These are phyloP conservation scores for Parascedosporium putredinis DNA, from an alignment of 2,329 filamentous ascomycete genomes.

Conservation along the genomic window DNA sequence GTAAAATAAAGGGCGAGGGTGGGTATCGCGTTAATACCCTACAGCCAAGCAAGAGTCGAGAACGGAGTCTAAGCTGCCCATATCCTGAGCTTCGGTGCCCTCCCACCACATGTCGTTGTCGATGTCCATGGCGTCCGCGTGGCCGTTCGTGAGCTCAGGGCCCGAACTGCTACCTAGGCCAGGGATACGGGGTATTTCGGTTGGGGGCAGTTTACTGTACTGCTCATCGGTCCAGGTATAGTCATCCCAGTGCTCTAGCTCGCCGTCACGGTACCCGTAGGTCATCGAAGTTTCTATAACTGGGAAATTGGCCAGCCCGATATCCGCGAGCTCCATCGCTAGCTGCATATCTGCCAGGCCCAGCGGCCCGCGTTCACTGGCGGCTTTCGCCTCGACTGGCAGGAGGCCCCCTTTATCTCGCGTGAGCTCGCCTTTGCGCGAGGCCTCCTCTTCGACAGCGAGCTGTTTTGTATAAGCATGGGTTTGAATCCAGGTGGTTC, in stretches of 20 bases:
- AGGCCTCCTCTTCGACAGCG: conserved; percentile 63
- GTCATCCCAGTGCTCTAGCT: conserved; percentile 57
- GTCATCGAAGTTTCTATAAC: conserved; percentile 61
- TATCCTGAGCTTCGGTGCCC: conserved; percentile 42
- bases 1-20: background rate
- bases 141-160: conserved; percentile 34
- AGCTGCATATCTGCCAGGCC: conserved; percentile 70
- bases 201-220: conserved; percentile 15
- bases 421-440: conserved; percentile 60
- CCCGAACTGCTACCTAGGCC: conserved; percentile 22
- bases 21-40: conserved; percentile 16
- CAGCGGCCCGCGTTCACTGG: conserved; percentile 59
- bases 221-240: conserved; percentile 41
- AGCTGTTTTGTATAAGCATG: conserved; percentile 67
- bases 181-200: conserved; percentile 21
- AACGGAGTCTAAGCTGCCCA: conserved; percentile 41
- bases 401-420: conserved; percentile 69
- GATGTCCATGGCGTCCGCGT: conserved; percentile 48
- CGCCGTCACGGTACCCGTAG: conserved; percentile 63
- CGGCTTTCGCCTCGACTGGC: conserved; percentile 70
- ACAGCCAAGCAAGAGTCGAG: conserved; percentile 46
- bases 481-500: conserved; percentile 66
- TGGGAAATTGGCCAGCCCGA: conserved; percentile 67
- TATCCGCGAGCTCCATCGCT: conserved; percentile 64
- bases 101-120: conserved; percentile 53